Evolutionary conservation across 257 asterid species (phyloP), one percentile per base, ranked within the genome.

Genomic region (Penstemon eatonii): DNA sequence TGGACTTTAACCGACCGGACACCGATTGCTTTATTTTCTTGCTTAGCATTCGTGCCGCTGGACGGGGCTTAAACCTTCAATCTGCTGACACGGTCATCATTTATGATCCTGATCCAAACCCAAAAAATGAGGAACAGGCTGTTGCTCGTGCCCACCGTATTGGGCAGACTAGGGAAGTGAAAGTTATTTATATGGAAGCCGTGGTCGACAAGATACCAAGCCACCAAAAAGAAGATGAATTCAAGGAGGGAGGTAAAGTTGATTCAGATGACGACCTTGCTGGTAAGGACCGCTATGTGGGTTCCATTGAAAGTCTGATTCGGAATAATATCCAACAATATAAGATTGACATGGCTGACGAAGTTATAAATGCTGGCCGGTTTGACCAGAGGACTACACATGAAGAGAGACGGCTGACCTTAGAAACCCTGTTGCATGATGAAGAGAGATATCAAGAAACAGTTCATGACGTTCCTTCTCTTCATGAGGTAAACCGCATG

Each of bases 261-360:
- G 96, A 91, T 75, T 91, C 95, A 39, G 98, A 94, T 79, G 99
- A 94, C 65, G 99, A 94, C 78, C 93, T 91, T 56, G 98, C 87
- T 13, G 98, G 98, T 60, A 91, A 87, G 79, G 99, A 94, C 76
- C 90, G 99, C 12, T 94, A 91, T 71, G 80, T 91, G 78, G 99
- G 96, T 73, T 91, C 98, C 8, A 89, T 94, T 61, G 99, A 94
- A 82, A 85, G 98, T 79, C 89, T 94, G 70, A 94, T 94, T 71
- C 87, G 99, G 76, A 94, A 89, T 37, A 94, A 94, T 74, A 94
- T 94, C 73, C 99, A 94, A 70, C 99, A 94, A 78, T 94, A 94
- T 77, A 94, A 94, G 82, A 94, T 94, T 77, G 99, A 94, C 73
- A 94, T 94, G 99, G 99, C 99, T 60, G 99, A 94, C 84, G 99